Evolutionary conservation across 176 grass and related monocot species (phyloP).

Genomic region (Zizania latifolia): DNA sequence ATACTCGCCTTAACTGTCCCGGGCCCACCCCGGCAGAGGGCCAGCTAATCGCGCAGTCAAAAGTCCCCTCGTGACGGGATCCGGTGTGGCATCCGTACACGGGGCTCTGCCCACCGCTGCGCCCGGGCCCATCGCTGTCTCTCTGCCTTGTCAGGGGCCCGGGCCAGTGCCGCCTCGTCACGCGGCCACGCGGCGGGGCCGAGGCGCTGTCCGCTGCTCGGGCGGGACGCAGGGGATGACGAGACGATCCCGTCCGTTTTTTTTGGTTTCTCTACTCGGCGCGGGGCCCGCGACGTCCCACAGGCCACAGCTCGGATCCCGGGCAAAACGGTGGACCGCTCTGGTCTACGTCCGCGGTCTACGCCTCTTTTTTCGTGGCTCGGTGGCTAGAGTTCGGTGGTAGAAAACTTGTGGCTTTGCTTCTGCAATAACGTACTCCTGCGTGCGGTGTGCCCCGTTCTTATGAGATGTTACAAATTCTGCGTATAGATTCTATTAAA

Average conservation of each 20-base stretch:
- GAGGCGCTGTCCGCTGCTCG: not conserved
- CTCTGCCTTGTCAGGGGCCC: not conserved
- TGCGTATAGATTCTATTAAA: too few species aligned
- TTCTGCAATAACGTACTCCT: too few species aligned
- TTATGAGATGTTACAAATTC: too few species aligned
- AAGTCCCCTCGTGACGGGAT: slow-evolving; percentile 11
- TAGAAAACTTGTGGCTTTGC: too few species aligned
- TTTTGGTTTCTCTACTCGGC: not conserved
- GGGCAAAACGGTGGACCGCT: slow-evolving; percentile 21
- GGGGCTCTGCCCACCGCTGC: too few species aligned
- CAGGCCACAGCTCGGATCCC: slow-evolving; percentile 2
- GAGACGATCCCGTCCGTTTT: not conserved
- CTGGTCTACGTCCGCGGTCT: too few species aligned
- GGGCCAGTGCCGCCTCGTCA: not conserved
- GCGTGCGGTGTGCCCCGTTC: too few species aligned
- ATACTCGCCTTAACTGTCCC: too few species aligned
- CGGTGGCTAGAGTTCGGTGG: not conserved
- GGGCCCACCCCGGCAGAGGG: not conserved
- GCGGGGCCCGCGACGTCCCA: not conserved
- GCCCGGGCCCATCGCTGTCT: not conserved
- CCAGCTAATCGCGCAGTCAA: slow-evolving; percentile 2
- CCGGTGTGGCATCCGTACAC: not conserved
- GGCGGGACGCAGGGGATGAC: not conserved
- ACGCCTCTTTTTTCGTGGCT: not conserved
- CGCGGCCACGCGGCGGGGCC: not conserved